These are phyloP conservation scores for Dacryopinax spathularia DNA, from an alignment of 768 basidiomycete species.

Conservation along the genomic window DNA sequence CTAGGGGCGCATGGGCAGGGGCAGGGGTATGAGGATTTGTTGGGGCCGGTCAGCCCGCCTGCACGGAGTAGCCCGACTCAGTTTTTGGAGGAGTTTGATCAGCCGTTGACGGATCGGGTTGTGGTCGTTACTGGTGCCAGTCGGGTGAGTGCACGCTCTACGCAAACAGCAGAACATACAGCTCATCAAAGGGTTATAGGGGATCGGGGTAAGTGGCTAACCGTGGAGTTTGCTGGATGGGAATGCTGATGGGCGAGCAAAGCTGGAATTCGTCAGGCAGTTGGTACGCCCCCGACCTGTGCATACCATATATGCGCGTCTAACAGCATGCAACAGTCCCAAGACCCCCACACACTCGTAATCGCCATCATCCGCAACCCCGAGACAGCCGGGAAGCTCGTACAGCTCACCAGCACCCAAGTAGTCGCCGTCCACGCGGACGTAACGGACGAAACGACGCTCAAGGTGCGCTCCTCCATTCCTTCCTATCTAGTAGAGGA, in stretches of 20 bases:
- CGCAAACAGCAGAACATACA: neutral
- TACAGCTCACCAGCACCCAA: constrained; percentile 11
- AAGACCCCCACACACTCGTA: constrained; percentile 12
- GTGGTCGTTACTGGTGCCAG: neutral
- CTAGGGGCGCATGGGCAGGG: neutral
- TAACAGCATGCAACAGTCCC: neutral
- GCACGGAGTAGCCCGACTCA: neutral
- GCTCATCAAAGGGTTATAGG: neutral
- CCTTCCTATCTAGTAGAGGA: neutral
- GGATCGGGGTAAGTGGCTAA: neutral
- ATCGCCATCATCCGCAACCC: constrained; percentile 22
- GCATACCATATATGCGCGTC: no score
- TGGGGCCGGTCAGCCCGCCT: neutral
- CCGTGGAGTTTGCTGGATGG: neutral
- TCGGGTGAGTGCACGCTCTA: neutral
- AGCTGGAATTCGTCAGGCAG: constrained; percentile 20
- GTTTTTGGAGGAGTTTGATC: constrained; percentile 1
- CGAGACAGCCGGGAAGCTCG: constrained; percentile 13
- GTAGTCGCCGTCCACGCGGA: constrained; percentile 28
- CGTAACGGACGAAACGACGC: constrained; percentile 20
- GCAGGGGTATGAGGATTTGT: neutral
- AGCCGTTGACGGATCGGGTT: neutral
- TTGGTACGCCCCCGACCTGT: constrained; percentile 6
- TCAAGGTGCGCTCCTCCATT: constrained; percentile 19
- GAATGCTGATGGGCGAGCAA: neutral